A percentile compares a stretch with the other conserved stretches of the same genome.
phyloP scores from a whole-genome alignment of 1,284 basidiomycete genomes.

The Ceratobasidium sp. region DNA sequence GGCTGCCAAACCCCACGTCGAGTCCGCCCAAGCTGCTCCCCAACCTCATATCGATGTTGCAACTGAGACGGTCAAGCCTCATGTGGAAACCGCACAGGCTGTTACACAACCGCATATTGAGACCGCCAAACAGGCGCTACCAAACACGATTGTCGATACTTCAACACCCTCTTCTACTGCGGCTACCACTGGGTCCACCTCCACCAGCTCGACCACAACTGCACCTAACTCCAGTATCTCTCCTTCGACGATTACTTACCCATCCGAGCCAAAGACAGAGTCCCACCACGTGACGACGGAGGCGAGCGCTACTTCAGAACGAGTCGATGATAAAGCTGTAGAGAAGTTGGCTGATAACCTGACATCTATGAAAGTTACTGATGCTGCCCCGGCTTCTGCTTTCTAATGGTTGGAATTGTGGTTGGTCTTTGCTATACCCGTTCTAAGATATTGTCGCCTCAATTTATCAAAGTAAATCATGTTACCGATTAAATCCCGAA shows the following conservation, averaged over 20 bases:
- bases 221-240: neutral
- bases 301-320: slow-evolving; percentile 25
- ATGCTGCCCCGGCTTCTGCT: slow-evolving; percentile 27
- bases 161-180: slow-evolving; percentile 10
- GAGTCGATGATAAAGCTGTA: slow-evolving; percentile 32
- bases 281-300: slow-evolving; percentile 33
- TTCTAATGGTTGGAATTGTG: neutral
- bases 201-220: neutral
- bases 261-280: slow-evolving; percentile 33
- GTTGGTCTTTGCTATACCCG: slow-evolving; percentile 2
- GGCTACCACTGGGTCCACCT: neutral
- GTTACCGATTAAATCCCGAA: neutral
- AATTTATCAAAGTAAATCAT: slow-evolving; percentile 12
- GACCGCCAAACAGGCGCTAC: slow-evolving; percentile 10
- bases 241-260: slow-evolving; percentile 32
- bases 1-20: slow-evolving; percentile 32
- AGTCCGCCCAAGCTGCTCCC: slow-evolving; percentile 17
- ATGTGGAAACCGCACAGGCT: slow-evolving; percentile 22
- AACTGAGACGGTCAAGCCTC: neutral
- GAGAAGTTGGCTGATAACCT: slow-evolving; percentile 30
- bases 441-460: neutral
- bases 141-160: slow-evolving; percentile 17
- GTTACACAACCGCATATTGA: slow-evolving; percentile 11
- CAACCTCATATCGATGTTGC: slow-evolving; percentile 25
- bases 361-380: slow-evolving; percentile 21